Evolutionary conservation across 2,329 filamentous ascomycete genomes (phyloP), one percentile per base, ranked within the genome.

Genomic region (Onygena corvina): DNA sequence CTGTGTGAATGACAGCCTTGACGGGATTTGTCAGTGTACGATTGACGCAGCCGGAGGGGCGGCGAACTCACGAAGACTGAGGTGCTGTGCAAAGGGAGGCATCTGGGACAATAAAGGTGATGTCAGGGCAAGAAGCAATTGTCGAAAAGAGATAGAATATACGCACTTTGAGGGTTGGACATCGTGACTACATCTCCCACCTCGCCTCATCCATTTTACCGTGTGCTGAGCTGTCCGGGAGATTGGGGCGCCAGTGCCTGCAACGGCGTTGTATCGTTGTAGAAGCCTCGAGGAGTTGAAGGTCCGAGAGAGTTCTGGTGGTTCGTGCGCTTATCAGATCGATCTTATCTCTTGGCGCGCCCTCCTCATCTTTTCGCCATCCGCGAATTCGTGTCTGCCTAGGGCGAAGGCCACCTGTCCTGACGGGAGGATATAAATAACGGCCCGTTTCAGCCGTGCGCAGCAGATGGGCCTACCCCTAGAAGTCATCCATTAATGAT

Each of bases 1-100:
- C 64, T 94, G 87, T 0, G 87, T 94, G 66, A 96, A 96, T 30
- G 87, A 92, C 57, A 92, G 74, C 34, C 86, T 90, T 61, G 2
- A 20, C 20, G 21, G 40, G 4, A 34, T 33, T 9, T 9, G 14
- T 52, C 49, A 52, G 20, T 12, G 14, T 35, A 35, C 9, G 30
- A 23, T 18, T 16, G 21, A 9, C 3, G 27, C 30, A 3, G 18
- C 18, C 8, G 6, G 14, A 21, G 20, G 25, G 18, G 3, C 16
- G 23, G 7, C 42, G n/a, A 11, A 54, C 53, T 44, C 45, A 54
- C 53, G 51, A 51, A 11, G 47, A 30, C 33, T 54, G 53, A n/a
- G 45, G 25, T n/a, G 53, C 36, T 16, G 35, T 34, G 34, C 18
- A 31, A 25, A 6, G 29, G 25, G 23, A 20, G 27, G 34, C 12